Conservation (phyloP, 2,329 filamentous ascomycete species). For the Botrytis byssoidea region DNA sequence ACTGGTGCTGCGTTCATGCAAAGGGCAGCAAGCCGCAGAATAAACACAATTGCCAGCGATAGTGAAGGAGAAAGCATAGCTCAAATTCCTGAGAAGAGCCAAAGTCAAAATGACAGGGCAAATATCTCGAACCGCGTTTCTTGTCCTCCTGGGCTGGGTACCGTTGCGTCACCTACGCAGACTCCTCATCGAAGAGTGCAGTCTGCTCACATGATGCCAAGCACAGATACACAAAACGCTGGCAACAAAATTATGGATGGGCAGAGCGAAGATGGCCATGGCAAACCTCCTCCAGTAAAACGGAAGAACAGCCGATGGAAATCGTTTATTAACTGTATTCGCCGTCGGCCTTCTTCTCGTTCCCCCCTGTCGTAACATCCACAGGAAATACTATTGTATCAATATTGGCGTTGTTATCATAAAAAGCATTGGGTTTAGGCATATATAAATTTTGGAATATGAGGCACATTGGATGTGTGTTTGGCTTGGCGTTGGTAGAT, state of each 20-base stretch:
- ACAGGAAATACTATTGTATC: not conserved
- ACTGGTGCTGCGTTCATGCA: conserved; percentile 50
- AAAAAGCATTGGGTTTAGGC: conserved; percentile 14
- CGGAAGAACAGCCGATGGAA: conserved; percentile 35
- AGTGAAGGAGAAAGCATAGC: conserved; percentile 32
- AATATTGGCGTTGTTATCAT: conserved; percentile 16
- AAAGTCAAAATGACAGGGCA: conserved; percentile 1
- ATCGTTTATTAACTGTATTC: conserved; percentile 34
- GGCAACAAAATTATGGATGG: conserved; percentile 1
- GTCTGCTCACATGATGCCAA: conserved; percentile 31
- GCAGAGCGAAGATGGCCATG: conserved; percentile 4
- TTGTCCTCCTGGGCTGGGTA: conserved; percentile 28
- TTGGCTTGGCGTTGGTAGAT: conserved; percentile 19
- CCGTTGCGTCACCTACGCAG: conserved; percentile 24
- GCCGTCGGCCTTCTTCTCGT: conserved; percentile 23
- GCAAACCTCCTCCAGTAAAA: conserved; percentile 23
- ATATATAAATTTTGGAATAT: conserved; percentile 12
- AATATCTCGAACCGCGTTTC: conserved; percentile 18
- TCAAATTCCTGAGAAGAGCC: conserved; percentile 16
- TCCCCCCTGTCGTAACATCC: conserved; percentile 10
- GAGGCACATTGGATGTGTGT: conserved; percentile 15
- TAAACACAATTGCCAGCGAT: conserved; percentile 33
- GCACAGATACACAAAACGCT: not conserved
- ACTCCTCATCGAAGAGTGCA: conserved; percentile 31
- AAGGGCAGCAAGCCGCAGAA: conserved; percentile 33